Evolutionary conservation across 2,329 filamentous ascomycete species (phyloP), one percentile per base, ranked within the genome.

Genomic region (Pseudocercospora fuligena): DNA sequence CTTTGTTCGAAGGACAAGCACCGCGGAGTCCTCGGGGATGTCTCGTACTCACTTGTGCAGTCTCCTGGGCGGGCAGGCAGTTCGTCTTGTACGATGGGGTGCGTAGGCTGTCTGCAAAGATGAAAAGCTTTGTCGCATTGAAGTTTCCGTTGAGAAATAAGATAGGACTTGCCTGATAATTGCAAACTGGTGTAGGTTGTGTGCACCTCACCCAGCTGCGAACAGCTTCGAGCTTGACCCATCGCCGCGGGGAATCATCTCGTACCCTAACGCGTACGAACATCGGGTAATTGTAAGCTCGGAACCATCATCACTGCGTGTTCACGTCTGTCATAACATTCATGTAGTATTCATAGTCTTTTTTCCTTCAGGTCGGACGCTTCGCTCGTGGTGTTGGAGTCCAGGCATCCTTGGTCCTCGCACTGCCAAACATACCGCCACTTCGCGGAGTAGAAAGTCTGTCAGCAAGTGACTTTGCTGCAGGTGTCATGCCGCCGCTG

Each of bases 401-500:
- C 70, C 71, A 72, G 40, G 43, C 61, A 19, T 60, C 63, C 31
- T 66, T 61, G 12, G 62, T 31, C 12, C 61, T 43, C 21, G 51
- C 53, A 29, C 63, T 56, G 8, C 59, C 65, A 47, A 74, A 75
- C 23, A 67, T 66, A 2, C 66, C 65, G 51, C 64, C 66, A 29
- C 65, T 53, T 27, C 69, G 72, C 19, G 77, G 78, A 21, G 76
- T 83, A 46, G 81, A 86, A 70, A 92, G 87, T 76, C 84, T 88
- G 69, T 85, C 88, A 82, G 88, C 89, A 36, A 93, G 79, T 67
- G 88, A 84, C 76, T 89, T 87, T 2, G 90, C 92, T 14, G 92
- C 92, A 3, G 92, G 92, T 23, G 92, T 94, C 75, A 94, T 79
- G 4, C 63, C 69, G 21, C 46, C 82, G 82, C 19, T 82, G 82